Evolutionary conservation across 2,329 filamentous ascomycete genomes (phyloP).

Genomic region (Ilyonectria destructans): DNA sequence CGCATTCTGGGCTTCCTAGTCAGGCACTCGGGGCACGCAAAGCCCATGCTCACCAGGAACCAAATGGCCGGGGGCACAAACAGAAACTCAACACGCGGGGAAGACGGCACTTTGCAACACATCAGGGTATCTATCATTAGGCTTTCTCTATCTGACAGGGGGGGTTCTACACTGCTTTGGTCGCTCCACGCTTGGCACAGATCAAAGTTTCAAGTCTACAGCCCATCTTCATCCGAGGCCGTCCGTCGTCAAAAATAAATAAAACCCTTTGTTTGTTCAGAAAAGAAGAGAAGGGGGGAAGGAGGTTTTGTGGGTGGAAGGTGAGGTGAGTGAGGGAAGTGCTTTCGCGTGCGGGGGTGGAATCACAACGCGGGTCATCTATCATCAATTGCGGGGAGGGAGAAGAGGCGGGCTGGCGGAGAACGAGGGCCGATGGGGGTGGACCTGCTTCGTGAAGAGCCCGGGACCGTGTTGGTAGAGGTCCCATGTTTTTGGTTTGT

Average conservation of each 20-base stretch:
- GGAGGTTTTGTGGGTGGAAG: slow-evolving; percentile 9
- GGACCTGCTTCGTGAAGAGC: slow-evolving; percentile 33
- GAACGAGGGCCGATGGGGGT: slow-evolving; percentile 21
- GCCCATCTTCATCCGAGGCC: slow-evolving; percentile 16
- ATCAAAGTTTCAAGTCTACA: slow-evolving; percentile 24
- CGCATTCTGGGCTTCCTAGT: slow-evolving; percentile 7
- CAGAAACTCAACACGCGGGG: not conserved
- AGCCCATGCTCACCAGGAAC: not conserved
- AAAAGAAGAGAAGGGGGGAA: slow-evolving; percentile 5
- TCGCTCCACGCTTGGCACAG: slow-evolving; percentile 28
- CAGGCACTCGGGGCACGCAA: slow-evolving; percentile 10
- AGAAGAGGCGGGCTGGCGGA: slow-evolving; percentile 26
- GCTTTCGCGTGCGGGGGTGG: slow-evolving; percentile 15
- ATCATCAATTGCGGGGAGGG: slow-evolving; percentile 32
- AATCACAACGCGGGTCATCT: slow-evolving; percentile 29
- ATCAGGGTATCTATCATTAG: slow-evolving; percentile 37
- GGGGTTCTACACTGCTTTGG: slow-evolving; percentile 30
- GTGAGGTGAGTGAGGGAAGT: slow-evolving; percentile 2
- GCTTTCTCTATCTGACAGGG: slow-evolving; percentile 35
- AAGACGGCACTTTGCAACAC: slow-evolving; percentile 25
- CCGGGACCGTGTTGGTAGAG: slow-evolving; percentile 18
- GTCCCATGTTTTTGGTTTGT: slow-evolving; percentile 30
- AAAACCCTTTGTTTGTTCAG: slow-evolving; percentile 25
- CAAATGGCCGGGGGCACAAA: not conserved
- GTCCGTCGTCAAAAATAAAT: slow-evolving; percentile 26